Evolutionary conservation across 1,284 basidiomycete genomes (phyloP).

Genomic region (Phlebopus sp.): DNA sequence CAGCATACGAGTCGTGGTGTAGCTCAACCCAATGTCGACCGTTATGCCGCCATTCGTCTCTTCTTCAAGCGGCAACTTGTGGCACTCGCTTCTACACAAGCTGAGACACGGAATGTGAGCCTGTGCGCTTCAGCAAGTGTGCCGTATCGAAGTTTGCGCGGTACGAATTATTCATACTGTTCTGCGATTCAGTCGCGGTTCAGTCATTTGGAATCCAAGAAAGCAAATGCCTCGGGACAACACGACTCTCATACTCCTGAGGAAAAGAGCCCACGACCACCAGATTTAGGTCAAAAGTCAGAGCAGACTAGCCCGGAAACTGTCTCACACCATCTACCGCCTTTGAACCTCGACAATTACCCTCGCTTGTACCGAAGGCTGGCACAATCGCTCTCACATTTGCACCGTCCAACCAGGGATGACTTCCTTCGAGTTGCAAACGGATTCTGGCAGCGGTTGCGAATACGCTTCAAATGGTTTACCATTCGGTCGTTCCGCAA

Average conservation of each 20-base stretch:
- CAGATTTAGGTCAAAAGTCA: not conserved
- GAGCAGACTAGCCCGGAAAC: constrained; percentile 5
- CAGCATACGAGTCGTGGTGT: constrained; percentile 34
- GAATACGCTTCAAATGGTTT: constrained; percentile 97
- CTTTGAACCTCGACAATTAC: constrained; percentile 64
- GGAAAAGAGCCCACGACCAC: not conserved
- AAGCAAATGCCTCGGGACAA: not conserved
- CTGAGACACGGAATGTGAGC: not conserved
- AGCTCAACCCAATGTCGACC: constrained; percentile 37
- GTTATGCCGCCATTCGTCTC: constrained; percentile 47
- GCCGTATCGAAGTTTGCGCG: not conserved
- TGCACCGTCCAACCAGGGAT: constrained; percentile 82
- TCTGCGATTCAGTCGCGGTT: constrained; percentile 8
- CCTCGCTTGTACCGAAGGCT: constrained; percentile 76
- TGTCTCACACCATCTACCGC: constrained; percentile 17
- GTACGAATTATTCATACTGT: not conserved
- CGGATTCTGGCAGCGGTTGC: constrained; percentile 86
- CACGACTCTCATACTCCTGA: constrained; percentile 3
- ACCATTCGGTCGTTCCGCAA: constrained; percentile 93
- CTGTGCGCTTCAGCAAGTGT: not conserved
- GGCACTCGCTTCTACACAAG: constrained; percentile 6
- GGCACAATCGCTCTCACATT: constrained; percentile 69
- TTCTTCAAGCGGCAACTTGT: constrained; percentile 46
- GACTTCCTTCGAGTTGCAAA: constrained; percentile 86
- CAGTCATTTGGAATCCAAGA: constrained; percentile 17